Conservation (phyloP, 2,329 filamentous ascomycete genomes). For the Penicillium sp. region DNA sequence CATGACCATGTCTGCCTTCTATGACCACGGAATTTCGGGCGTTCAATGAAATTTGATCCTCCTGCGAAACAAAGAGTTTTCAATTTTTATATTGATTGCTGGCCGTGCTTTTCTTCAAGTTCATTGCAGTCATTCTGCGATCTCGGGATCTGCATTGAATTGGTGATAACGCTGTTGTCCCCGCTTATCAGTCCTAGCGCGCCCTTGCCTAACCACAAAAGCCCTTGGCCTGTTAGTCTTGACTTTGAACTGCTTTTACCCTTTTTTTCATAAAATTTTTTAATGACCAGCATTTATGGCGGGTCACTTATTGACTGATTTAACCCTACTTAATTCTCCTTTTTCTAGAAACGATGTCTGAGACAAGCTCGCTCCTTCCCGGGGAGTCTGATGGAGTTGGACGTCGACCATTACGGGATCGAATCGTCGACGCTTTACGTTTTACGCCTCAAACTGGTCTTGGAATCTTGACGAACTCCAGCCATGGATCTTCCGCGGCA, state of each 20-base stretch:
- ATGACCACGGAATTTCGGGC: neutral
- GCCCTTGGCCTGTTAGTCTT: neutral
- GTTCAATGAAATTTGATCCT: neutral
- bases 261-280: neutral
- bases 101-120: neutral
- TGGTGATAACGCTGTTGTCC: slow-evolving; percentile 9
- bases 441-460: slow-evolving; percentile 14
- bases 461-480: slow-evolving; percentile 7
- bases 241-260: slow-evolving; percentile 5
- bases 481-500: neutral
- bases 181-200: slow-evolving; percentile 24
- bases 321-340: neutral
- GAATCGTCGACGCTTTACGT: slow-evolving; percentile 34
- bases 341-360: slow-evolving; percentile 23
- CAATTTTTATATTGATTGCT: neutral
- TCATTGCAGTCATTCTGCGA: neutral
- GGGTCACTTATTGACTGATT: neutral
- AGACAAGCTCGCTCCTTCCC: slow-evolving; percentile 24
- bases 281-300: slow-evolving; percentile 8
- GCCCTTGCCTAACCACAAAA: slow-evolving; percentile 22
- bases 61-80: neutral
- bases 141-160: neutral
- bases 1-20: neutral
- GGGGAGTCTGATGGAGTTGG: slow-evolving; percentile 22
- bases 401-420: slow-evolving; percentile 33